A percentile compares a stretch with the other conserved stretches of the same genome.
Evolutionary conservation across 1,139 yeast genomes (phyloP).

Genomic region (Diutina sp.): DNA sequence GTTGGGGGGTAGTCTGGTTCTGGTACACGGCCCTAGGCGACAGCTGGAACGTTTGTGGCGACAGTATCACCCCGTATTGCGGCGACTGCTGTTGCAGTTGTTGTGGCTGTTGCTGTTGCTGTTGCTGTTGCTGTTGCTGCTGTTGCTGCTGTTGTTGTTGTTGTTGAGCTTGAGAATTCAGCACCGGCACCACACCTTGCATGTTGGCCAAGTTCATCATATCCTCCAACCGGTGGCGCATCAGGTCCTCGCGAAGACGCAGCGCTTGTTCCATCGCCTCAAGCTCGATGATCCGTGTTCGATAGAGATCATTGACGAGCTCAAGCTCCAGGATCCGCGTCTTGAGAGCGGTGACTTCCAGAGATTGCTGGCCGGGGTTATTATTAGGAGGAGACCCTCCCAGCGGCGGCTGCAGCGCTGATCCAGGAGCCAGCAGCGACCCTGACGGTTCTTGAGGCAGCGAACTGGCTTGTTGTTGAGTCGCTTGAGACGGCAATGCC

Average conservation of each 20-base stretch:
- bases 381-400: neutral
- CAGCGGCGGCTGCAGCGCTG: neutral
- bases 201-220: slow-evolving; percentile 9
- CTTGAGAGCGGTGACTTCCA: slow-evolving; percentile 39
- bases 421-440: neutral
- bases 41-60: neutral
- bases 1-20: too few relatives aligned
- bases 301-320: slow-evolving; percentile 74
- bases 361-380: slow-evolving; percentile 6
- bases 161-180: neutral
- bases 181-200: neutral
- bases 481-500: neutral
- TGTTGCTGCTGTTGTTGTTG: neutral
- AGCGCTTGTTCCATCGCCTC: slow-evolving; percentile 60
- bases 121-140: neutral
- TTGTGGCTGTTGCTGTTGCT: neutral
- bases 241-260: slow-evolving; percentile 35
- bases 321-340: slow-evolving; percentile 85
- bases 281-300: slow-evolving; percentile 69
- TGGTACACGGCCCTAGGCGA: too few relatives aligned
- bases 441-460: neutral
- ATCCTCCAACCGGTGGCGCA: slow-evolving; percentile 38
- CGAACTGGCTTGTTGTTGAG: neutral
- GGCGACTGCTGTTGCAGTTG: neutral
- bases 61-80: neutral